Conservation (phyloP, 2,329 filamentous ascomycete species). For the Aspergillus puulaauensis region DNA sequence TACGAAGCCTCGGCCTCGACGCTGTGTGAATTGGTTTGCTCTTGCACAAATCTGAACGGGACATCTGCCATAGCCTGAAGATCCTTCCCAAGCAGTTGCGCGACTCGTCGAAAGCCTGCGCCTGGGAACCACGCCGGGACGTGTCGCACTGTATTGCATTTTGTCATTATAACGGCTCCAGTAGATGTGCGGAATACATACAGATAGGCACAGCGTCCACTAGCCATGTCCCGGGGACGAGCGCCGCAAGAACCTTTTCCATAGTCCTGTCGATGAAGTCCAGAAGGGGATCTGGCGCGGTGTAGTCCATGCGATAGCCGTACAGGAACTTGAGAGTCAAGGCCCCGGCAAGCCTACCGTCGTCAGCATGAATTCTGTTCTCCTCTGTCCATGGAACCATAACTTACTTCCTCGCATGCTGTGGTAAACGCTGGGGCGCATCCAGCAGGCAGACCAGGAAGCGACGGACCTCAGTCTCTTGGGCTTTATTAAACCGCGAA, state of each 20-base stretch:
- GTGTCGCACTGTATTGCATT: constrained; percentile 6
- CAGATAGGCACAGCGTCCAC: constrained; percentile 14
- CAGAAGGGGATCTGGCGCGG: constrained; percentile 45
- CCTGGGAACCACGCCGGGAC: constrained; percentile 43
- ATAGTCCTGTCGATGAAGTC: constrained; percentile 42
- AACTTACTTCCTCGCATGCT: constrained; percentile 35
- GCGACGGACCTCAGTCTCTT: constrained; percentile 47
- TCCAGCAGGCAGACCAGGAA: constrained; percentile 46
- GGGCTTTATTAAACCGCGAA: constrained; percentile 41
- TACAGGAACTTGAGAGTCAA: constrained; percentile 48
- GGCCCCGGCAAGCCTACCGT: constrained; percentile 36
- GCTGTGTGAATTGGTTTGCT: constrained; percentile 35
- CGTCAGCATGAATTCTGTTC: background rate
- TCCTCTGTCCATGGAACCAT: too few relatives aligned
- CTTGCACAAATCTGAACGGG: constrained; percentile 45
- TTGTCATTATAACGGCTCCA: background rate
- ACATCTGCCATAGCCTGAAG: constrained; percentile 32
- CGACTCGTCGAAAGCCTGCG: constrained; percentile 43
- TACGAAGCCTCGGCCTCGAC: constrained; percentile 37
- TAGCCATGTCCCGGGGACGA: constrained; percentile 10
- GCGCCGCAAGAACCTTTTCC: constrained; percentile 34
- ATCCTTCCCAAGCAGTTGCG: constrained; percentile 32
- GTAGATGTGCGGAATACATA: constrained; percentile 1
- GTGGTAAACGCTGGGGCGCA: constrained; percentile 39
- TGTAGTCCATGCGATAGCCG: constrained; percentile 46